Evolutionary conservation across 2,329 filamentous ascomycete genomes (phyloP), one percentile per base, ranked within the genome.

Genomic region (Neophaeococcomyces aloes): DNA sequence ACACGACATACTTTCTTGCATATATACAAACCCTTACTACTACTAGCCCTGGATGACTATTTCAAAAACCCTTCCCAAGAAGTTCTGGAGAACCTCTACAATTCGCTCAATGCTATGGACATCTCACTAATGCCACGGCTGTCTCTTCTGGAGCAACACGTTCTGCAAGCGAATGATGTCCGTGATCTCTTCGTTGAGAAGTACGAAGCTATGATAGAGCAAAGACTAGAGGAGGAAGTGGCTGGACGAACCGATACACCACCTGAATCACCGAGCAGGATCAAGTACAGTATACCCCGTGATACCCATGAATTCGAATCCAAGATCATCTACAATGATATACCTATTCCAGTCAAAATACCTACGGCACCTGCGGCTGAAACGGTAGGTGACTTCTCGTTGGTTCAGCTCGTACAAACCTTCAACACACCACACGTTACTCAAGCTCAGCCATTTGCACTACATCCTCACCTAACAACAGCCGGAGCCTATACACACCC

Each of bases 261-360:
- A n/a, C 53, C 56, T 4, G 57, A 62, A 14, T 60, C 49, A 54
- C 66, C 57, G 47, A 61, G 55, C 43, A 66, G 56, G 49, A 65
- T 77, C 13, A 71, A 74, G 23, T 93, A 91, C 59, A 75, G 76
- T 1, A 76, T 94, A 11, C 89, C 91, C 7, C 76, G 91, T 57
- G 91, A 98, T 60, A 98, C 91, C 0, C 91, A 98, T 63, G 91
- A 98, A 63, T 96, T 94, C 58, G 91, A 96, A 67, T 93, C 86
- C 53, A 86, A 81, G 57, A 86, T 98, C 56, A 78, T 89, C 59
- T 98, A 98, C 68, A 94, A 95, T 66, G 86, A 87, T 50, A 91
- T 96, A 44, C 89, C 89, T 0, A 89, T 98, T 21, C 91, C 91
- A 1, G 86, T 98, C 67, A 96, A 96, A 65, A 82, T 98, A 6